Evolutionary conservation across 2,329 filamentous ascomycete genomes (phyloP).

Genomic region (Trichoderma citrinoviride): DNA sequence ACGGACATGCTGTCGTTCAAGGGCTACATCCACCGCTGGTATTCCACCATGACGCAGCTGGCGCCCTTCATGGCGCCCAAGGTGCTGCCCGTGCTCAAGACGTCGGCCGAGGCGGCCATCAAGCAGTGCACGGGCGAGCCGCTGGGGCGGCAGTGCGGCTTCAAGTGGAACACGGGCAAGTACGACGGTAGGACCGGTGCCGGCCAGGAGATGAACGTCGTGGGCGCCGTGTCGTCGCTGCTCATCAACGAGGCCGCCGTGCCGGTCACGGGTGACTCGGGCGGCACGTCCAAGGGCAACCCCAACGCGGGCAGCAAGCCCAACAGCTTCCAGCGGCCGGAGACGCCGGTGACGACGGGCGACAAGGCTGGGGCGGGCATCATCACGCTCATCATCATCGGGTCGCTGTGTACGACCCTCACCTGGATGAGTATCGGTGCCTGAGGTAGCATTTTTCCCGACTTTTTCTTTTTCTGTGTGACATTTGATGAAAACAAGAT

Average conservation of each 20-base stretch:
- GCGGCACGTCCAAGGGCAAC: conserved; percentile 51
- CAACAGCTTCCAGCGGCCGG: conserved; percentile 35
- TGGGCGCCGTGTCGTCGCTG: conserved; percentile 54
- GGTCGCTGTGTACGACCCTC: conserved; percentile 41
- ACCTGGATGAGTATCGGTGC: conserved; percentile 49
- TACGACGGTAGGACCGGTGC: conserved; percentile 57
- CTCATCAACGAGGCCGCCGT: conserved; percentile 43
- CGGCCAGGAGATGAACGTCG: conserved; percentile 59
- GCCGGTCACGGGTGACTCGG: conserved; percentile 47
- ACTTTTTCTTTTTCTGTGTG: background rate
- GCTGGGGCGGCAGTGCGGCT: conserved; percentile 50
- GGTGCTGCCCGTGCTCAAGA: conserved; percentile 52
- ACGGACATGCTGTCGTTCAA: conserved; percentile 65
- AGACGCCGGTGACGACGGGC: conserved; percentile 40
- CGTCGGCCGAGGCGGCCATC: conserved; percentile 53
- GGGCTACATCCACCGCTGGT: conserved; percentile 57
- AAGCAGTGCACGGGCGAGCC: conserved; percentile 53
- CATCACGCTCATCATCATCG: conserved; percentile 46
- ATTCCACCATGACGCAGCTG: conserved; percentile 51
- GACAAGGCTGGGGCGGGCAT: conserved; percentile 50
- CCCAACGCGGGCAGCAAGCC: conserved; percentile 42
- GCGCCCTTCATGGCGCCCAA: conserved; percentile 51
- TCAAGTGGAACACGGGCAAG: conserved; percentile 50
- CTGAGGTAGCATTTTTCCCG: conserved; percentile 18
- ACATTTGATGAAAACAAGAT: background rate